Conservation (phyloP, 192 early-diverging fungal species). For the Coemansia biformis region DNA sequence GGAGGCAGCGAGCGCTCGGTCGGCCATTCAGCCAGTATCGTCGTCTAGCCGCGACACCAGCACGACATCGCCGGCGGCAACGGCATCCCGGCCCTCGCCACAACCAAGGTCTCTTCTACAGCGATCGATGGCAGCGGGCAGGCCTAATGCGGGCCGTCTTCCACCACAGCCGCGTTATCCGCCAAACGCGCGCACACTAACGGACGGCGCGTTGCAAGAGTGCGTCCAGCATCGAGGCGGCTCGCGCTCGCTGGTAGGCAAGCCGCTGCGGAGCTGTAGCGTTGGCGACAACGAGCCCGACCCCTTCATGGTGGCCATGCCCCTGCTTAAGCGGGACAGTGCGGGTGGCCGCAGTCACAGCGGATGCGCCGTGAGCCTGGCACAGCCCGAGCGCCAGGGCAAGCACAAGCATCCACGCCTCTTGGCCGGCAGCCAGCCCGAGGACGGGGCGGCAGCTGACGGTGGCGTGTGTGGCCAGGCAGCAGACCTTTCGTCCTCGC, state of each 20-base stretch:
- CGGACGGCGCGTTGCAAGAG: too few relatives aligned
- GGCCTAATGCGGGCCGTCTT: not conserved
- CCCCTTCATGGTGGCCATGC: constrained; percentile 1
- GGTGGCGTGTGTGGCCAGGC: not conserved
- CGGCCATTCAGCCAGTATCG: too few relatives aligned
- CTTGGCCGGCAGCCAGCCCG: not conserved
- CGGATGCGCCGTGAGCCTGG: not conserved
- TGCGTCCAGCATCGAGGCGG: not conserved
- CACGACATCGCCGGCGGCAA: too few relatives aligned
- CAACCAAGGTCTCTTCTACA: too few relatives aligned
- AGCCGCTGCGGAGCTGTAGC: constrained; percentile 6
- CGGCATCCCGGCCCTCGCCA: too few relatives aligned
- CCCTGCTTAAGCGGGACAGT: not conserved
- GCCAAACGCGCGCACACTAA: not conserved
- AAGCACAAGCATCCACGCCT: not conserved
- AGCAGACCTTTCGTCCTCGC: constrained; percentile 1
- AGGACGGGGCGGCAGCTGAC: too few relatives aligned
- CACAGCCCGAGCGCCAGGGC: not conserved
- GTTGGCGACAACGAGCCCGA: constrained; percentile 11
- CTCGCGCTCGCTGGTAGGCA: constrained; percentile 3
- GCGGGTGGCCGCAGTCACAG: too few relatives aligned
- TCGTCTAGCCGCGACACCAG: too few relatives aligned
- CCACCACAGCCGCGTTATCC: constrained; percentile 18
- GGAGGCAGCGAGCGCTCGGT: too few relatives aligned
- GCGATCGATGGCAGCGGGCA: not conserved